Percentiles rank a stretch among this genome's conserved stretches.
phyloP scores from a whole-genome alignment of 2,329 filamentous ascomycete genomes.

The Aspergillus pseudoviridinutans region DNA sequence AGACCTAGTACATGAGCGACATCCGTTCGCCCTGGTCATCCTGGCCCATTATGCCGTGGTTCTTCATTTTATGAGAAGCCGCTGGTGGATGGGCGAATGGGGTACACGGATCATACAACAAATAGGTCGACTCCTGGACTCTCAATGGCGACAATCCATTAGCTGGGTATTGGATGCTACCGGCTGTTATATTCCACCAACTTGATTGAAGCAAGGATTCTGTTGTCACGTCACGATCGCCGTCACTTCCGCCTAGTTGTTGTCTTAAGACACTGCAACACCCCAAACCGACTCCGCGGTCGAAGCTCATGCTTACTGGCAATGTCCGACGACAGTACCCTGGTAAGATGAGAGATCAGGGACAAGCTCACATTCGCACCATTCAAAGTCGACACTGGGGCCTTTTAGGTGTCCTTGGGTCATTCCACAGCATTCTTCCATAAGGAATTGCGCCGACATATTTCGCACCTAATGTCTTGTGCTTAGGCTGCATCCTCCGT shows the following conservation, averaged over 20 bases:
- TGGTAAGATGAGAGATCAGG: background rate
- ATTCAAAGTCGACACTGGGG: background rate
- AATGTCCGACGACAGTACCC: background rate
- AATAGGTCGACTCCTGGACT: constrained; percentile 36
- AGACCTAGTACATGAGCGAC: constrained; percentile 38
- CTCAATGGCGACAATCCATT: constrained; percentile 26
- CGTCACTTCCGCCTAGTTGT: background rate
- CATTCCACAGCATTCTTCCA: background rate
- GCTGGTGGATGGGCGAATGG: constrained; percentile 70
- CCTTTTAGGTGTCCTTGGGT: background rate
- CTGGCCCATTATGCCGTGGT: constrained; percentile 44
- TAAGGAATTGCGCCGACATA: background rate
- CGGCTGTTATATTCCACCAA: constrained; percentile 22
- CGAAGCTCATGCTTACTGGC: background rate
- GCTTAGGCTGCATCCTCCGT: background rate
- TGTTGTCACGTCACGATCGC: background rate
- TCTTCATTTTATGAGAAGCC: constrained; percentile 56
- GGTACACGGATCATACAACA: constrained; percentile 63
- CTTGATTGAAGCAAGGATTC: constrained; percentile 7
- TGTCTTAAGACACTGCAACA: background rate
- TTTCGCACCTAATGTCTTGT: background rate
- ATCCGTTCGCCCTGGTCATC: constrained; percentile 41
- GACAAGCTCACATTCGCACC: background rate
- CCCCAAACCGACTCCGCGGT: background rate
- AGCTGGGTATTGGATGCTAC: constrained; percentile 34